Base-by-base conservation (phyloP, 2,329 filamentous ascomycete species). In the Escovopsis sp. region DNA sequence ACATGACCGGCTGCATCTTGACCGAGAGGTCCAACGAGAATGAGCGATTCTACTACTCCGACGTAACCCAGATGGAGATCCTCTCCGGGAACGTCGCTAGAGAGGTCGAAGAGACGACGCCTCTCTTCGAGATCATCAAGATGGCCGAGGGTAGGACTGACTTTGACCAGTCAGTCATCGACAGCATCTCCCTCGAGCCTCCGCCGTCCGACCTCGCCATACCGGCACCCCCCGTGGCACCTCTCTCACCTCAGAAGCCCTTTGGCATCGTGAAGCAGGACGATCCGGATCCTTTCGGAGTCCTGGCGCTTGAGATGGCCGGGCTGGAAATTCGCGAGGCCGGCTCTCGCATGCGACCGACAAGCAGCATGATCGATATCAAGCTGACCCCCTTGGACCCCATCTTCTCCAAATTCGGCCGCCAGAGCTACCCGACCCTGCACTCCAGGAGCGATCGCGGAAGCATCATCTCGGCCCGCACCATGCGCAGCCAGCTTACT, bases 241-340 rank as follows among this genome's bases (percentile, higher is more conserved):
- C 55, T 39, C 50, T 39, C 45, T 55, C 51, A 37, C 66, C 52
- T 33, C 61, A 45, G 43, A 57, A 66, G 21, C 60, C 62, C 2
- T 94, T 94, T 58, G 87, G 87, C 2, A 65, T 94, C 13, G 86
- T 85, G 1, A 76, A 79, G 42, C 59, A 64, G 4, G 75, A 86
- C 36, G 88, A 96, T 47, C 86, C 87, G 0, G 88, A 96, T 53
- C 88, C 88, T 1, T 96, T 83, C 50, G 88, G 88, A 17, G 81
- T 94, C 18, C 70, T 87, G 43, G 87, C 88, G 7, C 61, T 96
- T n/a, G 85, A 94, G 52, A 79, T 85, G 62, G 82, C 86, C 41
- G 88, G 88, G 3, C 63, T 94, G 37, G 83, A 88, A 47, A 90
- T 96, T 44, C 73, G 82, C 35, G 87, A 94, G 60, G 87, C 87